Evolutionary conservation across 208 protist genomes (phyloP).

Genomic region (Leishmania lainsoni): DNA sequence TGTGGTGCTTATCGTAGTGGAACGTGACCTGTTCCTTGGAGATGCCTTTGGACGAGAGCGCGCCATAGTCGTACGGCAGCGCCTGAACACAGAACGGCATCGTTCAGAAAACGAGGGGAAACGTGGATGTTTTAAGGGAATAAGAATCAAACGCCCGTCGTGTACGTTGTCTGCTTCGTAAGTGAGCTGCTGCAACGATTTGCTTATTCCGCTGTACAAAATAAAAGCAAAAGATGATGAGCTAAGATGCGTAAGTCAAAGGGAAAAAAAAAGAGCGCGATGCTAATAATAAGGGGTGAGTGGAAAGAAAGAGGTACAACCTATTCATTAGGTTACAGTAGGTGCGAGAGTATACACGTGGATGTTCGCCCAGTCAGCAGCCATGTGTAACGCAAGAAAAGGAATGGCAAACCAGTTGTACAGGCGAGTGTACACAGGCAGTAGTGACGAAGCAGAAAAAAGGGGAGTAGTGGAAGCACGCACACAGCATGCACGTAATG

Average conservation of each 20-base stretch:
- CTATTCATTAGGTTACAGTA: neutral
- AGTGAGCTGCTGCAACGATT: neutral
- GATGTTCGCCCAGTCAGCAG: neutral
- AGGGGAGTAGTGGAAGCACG: neutral
- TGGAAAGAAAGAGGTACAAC: neutral
- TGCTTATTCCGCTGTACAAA: neutral
- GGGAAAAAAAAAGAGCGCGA: neutral
- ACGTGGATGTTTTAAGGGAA: neutral
- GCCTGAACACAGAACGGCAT: constrained; percentile 77
- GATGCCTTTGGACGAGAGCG: constrained; percentile 81
- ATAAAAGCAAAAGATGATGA: neutral
- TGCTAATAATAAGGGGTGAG: neutral
- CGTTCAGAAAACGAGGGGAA: neutral
- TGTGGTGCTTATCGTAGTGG: constrained; percentile 94
- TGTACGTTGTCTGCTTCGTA: neutral
- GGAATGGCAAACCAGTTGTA: neutral
- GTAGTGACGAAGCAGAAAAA: neutral
- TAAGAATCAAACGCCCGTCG: neutral
- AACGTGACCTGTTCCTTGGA: constrained; percentile 89
- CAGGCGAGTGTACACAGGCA: neutral
- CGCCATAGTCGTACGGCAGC: constrained; percentile 81
- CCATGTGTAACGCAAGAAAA: neutral
- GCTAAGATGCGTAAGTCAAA: neutral
- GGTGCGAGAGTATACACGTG: neutral
- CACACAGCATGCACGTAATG: neutral